Evolutionary conservation across 2,329 filamentous ascomycete genomes (phyloP).

Genomic region (Pseudogymnoascus sp.): DNA sequence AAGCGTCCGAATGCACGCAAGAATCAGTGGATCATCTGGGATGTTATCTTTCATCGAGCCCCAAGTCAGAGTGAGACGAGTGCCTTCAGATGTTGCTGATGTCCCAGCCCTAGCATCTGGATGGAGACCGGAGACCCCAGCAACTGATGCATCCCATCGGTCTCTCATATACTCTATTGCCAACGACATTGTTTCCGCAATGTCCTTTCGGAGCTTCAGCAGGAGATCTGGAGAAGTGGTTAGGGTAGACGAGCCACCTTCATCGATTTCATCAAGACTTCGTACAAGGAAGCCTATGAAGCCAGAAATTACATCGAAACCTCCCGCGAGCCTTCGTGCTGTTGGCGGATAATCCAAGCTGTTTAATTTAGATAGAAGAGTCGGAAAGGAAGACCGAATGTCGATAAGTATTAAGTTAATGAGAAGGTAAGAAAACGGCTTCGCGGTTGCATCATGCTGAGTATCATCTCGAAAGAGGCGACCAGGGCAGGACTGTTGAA

Average conservation of each 20-base stretch:
- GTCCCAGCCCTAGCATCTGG: conserved; percentile 42
- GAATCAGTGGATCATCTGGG: conserved; percentile 47
- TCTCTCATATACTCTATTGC: conserved; percentile 59
- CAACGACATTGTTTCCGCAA: conserved; percentile 55
- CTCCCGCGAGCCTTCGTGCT: conserved; percentile 48
- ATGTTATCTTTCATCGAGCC: conserved; percentile 42
- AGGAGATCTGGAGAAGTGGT: conserved; percentile 49
- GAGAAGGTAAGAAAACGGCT: conserved; percentile 53
- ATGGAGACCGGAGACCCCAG: conserved; percentile 53
- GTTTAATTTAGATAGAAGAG: conserved; percentile 50
- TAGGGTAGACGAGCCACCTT: conserved; percentile 31
- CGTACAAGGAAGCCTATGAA: conserved; percentile 51
- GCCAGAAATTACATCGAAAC: conserved; percentile 51
- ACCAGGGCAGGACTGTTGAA: conserved; percentile 37
- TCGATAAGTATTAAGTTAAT: conserved; percentile 59
- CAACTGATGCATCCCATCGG: conserved; percentile 58
- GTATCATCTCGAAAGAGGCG: conserved; percentile 44
- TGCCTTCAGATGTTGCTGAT: conserved; percentile 37
- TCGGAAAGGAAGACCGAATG: conserved; percentile 52
- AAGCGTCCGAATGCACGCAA: conserved; percentile 48
- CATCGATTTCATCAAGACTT: conserved; percentile 47
- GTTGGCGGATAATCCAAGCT: conserved; percentile 40
- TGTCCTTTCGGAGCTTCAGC: conserved; percentile 49
- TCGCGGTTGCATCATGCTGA: conserved; percentile 29
- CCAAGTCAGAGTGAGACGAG: conserved; percentile 45